A percentile compares a stretch with the other conserved stretches of the same genome.
Evolutionary conservation across 2,329 filamentous ascomycete genomes (phyloP).

Genomic region (Davidsoniella virescens): DNA sequence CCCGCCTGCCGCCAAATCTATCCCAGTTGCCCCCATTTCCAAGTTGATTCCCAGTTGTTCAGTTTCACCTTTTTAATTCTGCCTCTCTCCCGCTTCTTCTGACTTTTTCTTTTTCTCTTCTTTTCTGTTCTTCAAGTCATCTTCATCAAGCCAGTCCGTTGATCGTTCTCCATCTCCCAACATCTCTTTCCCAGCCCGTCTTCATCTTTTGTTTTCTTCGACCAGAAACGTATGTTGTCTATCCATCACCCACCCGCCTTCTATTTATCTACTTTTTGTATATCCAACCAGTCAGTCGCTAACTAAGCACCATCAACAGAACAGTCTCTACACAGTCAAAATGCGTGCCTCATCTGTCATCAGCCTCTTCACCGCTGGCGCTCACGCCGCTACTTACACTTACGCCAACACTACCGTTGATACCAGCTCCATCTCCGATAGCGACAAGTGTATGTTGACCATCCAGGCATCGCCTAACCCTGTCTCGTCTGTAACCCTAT

Average conservation of each 20-base stretch:
- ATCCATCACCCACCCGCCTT: not conserved
- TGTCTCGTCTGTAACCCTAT: not conserved
- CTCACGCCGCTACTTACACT: constrained; percentile 9
- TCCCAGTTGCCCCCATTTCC: too few relatives aligned
- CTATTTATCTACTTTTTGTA: not conserved
- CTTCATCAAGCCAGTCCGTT: too few relatives aligned
- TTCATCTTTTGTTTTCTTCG: not conserved
- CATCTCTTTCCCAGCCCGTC: not conserved
- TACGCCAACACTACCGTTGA: constrained; percentile 12
- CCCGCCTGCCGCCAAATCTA: not conserved
- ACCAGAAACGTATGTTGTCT: not conserved
- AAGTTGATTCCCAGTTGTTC: not conserved
- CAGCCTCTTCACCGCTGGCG: constrained; percentile 10
- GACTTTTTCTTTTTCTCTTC: not conserved
- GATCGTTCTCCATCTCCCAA: too few relatives aligned
- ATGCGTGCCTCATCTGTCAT: constrained; percentile 12
- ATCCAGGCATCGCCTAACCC: not conserved
- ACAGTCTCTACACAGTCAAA: constrained; percentile 3
- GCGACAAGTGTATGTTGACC: constrained; percentile 11
- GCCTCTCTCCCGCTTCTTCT: not conserved
- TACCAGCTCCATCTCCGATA: constrained; percentile 1
- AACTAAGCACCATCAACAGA: not conserved
- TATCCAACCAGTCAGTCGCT: not conserved
- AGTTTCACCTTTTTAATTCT: constrained; percentile 10
- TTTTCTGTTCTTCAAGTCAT: not conserved